These are phyloP conservation scores for Saccharomyces eubayanus DNA, from an alignment of 805 yeast species.

Conservation along the genomic window DNA sequence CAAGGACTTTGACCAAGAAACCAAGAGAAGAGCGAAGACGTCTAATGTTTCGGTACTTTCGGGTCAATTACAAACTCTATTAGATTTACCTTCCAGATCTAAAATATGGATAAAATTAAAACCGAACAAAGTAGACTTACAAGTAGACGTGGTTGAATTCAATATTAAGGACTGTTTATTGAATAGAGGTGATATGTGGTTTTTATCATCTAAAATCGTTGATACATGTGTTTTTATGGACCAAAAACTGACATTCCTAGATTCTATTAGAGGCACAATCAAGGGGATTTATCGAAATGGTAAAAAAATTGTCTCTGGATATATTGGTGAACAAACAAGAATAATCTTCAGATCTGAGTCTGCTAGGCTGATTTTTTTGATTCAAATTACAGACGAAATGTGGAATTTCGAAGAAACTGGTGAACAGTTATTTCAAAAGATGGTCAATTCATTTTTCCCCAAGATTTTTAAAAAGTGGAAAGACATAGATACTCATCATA, in stretches of 20 bases:
- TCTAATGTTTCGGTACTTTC: constrained; percentile 49
- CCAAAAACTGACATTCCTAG: constrained; percentile 56
- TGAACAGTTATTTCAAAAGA: constrained; percentile 84
- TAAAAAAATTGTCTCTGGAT: constrained; percentile 62
- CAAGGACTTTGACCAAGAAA: constrained; percentile 28
- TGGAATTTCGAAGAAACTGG: constrained; percentile 98
- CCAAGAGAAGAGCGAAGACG: constrained; percentile 25
- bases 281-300: constrained; percentile 59
- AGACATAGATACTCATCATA: constrained; percentile 77
- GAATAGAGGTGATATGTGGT: constrained; percentile 92
- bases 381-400: constrained; percentile 91
- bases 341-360: constrained; percentile 86
- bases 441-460: constrained; percentile 88
- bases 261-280: constrained; percentile 54
- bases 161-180: constrained; percentile 71
- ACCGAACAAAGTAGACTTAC: constrained; percentile 41
- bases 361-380: constrained; percentile 70
- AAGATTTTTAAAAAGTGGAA: constrained; percentile 83
- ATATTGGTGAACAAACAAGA: constrained; percentile 64
- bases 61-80: constrained; percentile 47
- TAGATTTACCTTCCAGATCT: constrained; percentile 63
- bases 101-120: constrained; percentile 49
- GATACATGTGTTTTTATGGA: constrained; percentile 58
- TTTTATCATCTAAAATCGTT: constrained; percentile 51
- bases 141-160: constrained; percentile 73